phyloP scores from a whole-genome alignment of 345 rosid genomes.

The Draba incana region DNA sequence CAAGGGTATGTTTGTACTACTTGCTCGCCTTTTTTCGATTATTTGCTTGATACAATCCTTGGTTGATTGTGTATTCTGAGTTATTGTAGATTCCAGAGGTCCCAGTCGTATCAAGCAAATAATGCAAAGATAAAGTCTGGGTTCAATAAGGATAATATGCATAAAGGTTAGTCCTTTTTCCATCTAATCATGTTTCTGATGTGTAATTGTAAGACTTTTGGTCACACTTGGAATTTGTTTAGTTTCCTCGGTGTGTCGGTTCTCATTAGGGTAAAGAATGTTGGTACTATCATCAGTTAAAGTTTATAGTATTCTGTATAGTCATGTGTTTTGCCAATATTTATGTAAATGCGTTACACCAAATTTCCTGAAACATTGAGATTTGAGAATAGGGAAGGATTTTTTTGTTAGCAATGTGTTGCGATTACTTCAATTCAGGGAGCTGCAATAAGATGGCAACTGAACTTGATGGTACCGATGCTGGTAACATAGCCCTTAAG shows the following conservation, averaged over 20 bases:
- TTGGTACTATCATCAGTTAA: not conserved
- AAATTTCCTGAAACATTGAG: constrained; percentile 1
- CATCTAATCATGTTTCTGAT: not conserved
- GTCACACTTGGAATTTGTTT: not conserved
- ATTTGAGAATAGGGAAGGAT: not conserved
- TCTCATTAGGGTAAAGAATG: constrained; percentile 3
- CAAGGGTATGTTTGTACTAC: constrained; percentile 48
- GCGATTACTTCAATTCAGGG: constrained; percentile 43
- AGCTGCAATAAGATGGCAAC: constrained; percentile 41
- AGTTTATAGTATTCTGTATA: too few relatives aligned
- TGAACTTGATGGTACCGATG: constrained; percentile 30
- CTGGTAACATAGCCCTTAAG: constrained; percentile 41
- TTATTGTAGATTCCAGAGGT: constrained; percentile 55
- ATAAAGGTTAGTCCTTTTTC: constrained; percentile 54
- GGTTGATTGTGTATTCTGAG: constrained; percentile 29
- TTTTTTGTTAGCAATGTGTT: not conserved
- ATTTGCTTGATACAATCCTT: constrained; percentile 18
- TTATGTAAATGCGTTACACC: constrained; percentile 13
- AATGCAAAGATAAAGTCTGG: constrained; percentile 57
- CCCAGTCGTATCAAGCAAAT: constrained; percentile 51
- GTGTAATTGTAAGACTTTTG: not conserved
- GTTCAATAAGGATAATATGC: constrained; percentile 43
- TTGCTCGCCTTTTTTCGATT: not conserved
- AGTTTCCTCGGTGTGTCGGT: not conserved
- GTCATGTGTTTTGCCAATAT: constrained; percentile 7